Conservation (phyloP, 768 basidiomycete genomes). For the Cystobasidiopsis lactophilus region DNA sequence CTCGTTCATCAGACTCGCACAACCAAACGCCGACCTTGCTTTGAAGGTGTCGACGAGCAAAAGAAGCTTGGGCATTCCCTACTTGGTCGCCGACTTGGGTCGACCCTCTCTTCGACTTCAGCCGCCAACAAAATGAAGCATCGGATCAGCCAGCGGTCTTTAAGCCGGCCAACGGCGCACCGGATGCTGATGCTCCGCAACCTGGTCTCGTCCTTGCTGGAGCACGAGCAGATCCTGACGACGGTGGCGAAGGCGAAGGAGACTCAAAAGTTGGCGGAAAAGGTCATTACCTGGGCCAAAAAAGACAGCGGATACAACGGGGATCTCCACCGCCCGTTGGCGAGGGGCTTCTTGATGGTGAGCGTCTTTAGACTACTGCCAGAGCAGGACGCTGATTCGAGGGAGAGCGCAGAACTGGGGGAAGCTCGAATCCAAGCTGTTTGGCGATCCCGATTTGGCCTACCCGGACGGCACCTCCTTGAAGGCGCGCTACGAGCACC, state of each 20-base stretch:
- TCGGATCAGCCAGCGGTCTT: no score
- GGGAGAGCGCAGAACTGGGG: constrained; percentile 34
- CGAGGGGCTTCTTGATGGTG: constrained; percentile 53
- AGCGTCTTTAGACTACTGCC: constrained; percentile 7
- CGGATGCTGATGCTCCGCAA: constrained; percentile 84
- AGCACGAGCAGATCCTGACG: constrained; percentile 89
- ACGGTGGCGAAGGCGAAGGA: constrained; percentile 89
- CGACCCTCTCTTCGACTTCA: no score
- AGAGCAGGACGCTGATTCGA: background rate
- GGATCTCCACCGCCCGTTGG: no score
- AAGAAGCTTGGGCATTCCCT: no score
- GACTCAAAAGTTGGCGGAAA: constrained; percentile 72
- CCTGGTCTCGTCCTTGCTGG: constrained; percentile 74
- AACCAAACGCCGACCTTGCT: no score
- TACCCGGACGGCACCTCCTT: no score
- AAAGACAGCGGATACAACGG: constrained; percentile 49
- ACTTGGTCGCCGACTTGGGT: no score
- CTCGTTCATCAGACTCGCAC: no score
- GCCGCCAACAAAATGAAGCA: no score
- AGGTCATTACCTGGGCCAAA: constrained; percentile 87
- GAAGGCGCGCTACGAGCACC: constrained; percentile 50
- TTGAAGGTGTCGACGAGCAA: no score
- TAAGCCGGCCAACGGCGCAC: constrained; percentile 77
- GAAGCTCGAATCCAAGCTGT: constrained; percentile 54
- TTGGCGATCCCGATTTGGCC: no score